Percentiles rank a stretch among this genome's conserved stretches.
Evolutionary conservation across 768 basidiomycete genomes (phyloP).

Genomic region (Rhodotorula diobovata): DNA sequence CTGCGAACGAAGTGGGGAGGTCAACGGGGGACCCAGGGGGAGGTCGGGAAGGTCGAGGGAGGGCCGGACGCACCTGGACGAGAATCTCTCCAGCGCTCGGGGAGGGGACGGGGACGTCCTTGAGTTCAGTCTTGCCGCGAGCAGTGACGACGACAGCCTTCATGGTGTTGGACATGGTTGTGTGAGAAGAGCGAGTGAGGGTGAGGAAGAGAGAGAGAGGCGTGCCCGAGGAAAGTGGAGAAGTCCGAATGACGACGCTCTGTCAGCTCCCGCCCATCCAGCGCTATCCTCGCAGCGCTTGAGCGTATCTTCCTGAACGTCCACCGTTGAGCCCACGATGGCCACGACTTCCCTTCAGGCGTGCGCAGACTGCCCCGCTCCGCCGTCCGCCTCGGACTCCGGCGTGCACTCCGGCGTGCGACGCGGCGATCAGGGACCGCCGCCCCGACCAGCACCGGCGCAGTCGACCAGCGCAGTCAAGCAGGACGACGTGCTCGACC

Average conservation of each 20-base stretch:
- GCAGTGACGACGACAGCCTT: slow-evolving; percentile 12
- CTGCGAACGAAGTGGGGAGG: neutral
- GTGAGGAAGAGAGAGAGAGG: neutral
- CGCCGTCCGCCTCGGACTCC: too few relatives aligned
- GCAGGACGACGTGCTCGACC: slow-evolving; percentile 10
- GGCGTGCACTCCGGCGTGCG: too few relatives aligned
- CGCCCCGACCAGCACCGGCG: neutral
- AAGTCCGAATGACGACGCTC: too few relatives aligned
- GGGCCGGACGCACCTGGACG: slow-evolving; percentile 15
- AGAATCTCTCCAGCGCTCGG: slow-evolving; percentile 9
- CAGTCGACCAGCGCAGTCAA: neutral
- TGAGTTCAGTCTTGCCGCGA: slow-evolving; percentile 7
- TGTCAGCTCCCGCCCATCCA: too few relatives aligned
- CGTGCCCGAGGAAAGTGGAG: neutral
- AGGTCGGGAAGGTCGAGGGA: neutral
- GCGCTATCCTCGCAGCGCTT: too few relatives aligned
- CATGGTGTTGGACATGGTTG: neutral
- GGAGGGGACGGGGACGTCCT: slow-evolving; percentile 13
- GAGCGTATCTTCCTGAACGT: too few relatives aligned
- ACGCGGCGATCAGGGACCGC: too few relatives aligned
- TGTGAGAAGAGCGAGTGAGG: neutral
- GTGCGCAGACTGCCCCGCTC: too few relatives aligned
- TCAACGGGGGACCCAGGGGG: neutral
- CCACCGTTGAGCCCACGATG: too few relatives aligned
- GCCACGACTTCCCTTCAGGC: too few relatives aligned